Conservation (phyloP, 2,329 filamentous ascomycete genomes). For the Xylariaceae sp. region DNA sequence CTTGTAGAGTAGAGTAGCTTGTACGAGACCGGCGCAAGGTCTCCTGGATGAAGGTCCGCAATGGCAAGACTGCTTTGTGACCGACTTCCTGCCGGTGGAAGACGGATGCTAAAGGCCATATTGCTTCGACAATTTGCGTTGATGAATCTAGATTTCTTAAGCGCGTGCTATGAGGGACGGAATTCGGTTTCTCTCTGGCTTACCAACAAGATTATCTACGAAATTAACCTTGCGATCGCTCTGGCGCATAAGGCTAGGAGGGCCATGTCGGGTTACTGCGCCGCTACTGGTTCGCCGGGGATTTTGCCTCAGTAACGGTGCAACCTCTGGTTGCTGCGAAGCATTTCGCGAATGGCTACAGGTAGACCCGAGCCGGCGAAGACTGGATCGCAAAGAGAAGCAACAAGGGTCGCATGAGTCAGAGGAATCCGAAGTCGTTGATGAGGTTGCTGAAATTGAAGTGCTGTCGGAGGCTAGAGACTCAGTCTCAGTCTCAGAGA, state of each 20-base stretch:
- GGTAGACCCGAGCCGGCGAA: slow-evolving; percentile 8
- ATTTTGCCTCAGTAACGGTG: slow-evolving; percentile 59
- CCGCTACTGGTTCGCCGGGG: slow-evolving; percentile 53
- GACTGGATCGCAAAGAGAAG: slow-evolving; percentile 26
- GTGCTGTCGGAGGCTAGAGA: slow-evolving; percentile 66
- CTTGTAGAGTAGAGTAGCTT: slow-evolving; percentile 95
- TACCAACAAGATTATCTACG: slow-evolving; percentile 96
- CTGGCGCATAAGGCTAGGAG: slow-evolving; percentile 76
- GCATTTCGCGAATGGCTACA: slow-evolving; percentile 28
- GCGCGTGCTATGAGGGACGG: slow-evolving; percentile 22
- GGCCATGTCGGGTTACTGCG: slow-evolving; percentile 51
- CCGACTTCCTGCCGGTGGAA: slow-evolving; percentile 68
- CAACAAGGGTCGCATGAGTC: slow-evolving; percentile 43
- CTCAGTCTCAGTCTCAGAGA: slow-evolving; percentile 66
- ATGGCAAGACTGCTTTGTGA: slow-evolving; percentile 72
- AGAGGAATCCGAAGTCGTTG: slow-evolving; percentile 47
- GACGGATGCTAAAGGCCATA: slow-evolving; percentile 88
- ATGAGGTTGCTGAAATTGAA: slow-evolving; percentile 44
- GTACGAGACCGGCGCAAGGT: slow-evolving; percentile 90
- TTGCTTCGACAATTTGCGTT: slow-evolving; percentile 92
- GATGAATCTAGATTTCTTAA: slow-evolving; percentile 70
- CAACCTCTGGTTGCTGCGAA: slow-evolving; percentile 40
- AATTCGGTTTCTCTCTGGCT: slow-evolving; percentile 45
- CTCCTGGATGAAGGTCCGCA: slow-evolving; percentile 96
- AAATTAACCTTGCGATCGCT: slow-evolving; percentile 89